Evolutionary conservation across 345 rosid species (phyloP).

Genomic region (Eucalyptus virginea): DNA sequence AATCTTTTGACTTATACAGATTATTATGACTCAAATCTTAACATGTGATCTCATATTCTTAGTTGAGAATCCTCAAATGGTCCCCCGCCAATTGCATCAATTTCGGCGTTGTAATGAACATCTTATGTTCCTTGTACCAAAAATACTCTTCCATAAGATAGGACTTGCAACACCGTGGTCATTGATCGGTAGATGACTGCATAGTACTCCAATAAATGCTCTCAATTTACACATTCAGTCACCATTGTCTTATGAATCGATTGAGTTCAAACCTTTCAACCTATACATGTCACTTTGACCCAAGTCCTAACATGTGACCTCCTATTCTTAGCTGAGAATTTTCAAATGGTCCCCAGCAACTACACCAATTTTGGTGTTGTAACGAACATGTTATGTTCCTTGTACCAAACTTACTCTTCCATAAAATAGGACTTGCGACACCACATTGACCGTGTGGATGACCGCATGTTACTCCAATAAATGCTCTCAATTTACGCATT

Average conservation of each 20-base stretch:
- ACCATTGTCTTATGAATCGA: background rate
- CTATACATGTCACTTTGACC: background rate
- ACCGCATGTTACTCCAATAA: background rate
- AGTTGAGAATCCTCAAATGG: background rate
- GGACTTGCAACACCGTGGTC: background rate
- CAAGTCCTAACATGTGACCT: background rate
- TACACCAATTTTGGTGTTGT: background rate
- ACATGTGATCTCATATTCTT: background rate
- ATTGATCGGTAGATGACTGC: background rate
- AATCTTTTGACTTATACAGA: background rate
- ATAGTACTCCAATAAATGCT: background rate
- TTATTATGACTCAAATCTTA: rapidly evolving
- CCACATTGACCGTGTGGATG: background rate
- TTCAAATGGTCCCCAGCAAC: background rate
- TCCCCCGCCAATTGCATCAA: background rate
- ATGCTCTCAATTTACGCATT: background rate
- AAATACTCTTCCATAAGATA: background rate
- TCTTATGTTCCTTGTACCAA: background rate
- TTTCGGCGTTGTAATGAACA: background rate
- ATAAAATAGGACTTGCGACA: background rate
- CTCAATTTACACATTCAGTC: background rate
- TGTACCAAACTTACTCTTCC: background rate
- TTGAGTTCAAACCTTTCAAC: background rate
- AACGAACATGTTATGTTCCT: background rate
- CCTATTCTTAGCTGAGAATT: background rate